These are phyloP conservation scores for Ascoidea tarda DNA, from an alignment of 805 yeast genomes.

Conservation along the genomic window DNA sequence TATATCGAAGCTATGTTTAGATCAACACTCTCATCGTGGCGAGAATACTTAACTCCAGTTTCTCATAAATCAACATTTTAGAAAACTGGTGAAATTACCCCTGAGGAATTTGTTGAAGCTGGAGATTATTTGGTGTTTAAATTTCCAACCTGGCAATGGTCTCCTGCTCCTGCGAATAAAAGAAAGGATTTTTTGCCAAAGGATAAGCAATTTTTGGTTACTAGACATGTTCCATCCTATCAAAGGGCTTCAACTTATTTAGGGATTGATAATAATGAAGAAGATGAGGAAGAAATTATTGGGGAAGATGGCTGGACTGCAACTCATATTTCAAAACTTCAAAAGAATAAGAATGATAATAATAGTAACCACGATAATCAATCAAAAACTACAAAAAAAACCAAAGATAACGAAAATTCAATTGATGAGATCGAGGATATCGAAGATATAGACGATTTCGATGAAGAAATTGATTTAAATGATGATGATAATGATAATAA, in stretches of 20 bases:
- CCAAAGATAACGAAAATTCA: not conserved
- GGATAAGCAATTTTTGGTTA: constrained; percentile 78
- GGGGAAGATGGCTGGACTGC: constrained; percentile 52
- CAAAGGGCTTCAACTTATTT: constrained; percentile 48
- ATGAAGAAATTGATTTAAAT: constrained; percentile 20
- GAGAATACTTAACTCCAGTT: constrained; percentile 90
- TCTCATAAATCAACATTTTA: constrained; percentile 76
- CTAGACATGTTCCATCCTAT: constrained; percentile 80
- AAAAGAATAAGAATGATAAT: constrained; percentile 7
- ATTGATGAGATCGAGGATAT: constrained; percentile 25
- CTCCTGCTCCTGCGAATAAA: constrained; percentile 38
- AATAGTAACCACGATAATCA: constrained; percentile 2
- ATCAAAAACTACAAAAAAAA: not conserved
- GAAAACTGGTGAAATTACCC: constrained; percentile 83
- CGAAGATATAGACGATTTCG: constrained; percentile 32
- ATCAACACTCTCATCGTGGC: constrained; percentile 66
- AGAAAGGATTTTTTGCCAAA: constrained; percentile 62
- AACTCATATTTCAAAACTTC: constrained; percentile 15
- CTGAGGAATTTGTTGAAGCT: constrained; percentile 87
- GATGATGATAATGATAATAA: constrained; percentile 22
- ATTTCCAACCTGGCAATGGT: constrained; percentile 98
- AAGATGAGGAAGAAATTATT: constrained; percentile 21
- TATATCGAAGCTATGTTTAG: constrained; percentile 30
- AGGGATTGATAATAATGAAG: constrained; percentile 24
- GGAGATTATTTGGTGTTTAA: constrained; percentile 86